Evolutionary conservation across 495 filamentous ascomycete species (phyloP).

Genomic region (Aspergillus cavernicola): DNA sequence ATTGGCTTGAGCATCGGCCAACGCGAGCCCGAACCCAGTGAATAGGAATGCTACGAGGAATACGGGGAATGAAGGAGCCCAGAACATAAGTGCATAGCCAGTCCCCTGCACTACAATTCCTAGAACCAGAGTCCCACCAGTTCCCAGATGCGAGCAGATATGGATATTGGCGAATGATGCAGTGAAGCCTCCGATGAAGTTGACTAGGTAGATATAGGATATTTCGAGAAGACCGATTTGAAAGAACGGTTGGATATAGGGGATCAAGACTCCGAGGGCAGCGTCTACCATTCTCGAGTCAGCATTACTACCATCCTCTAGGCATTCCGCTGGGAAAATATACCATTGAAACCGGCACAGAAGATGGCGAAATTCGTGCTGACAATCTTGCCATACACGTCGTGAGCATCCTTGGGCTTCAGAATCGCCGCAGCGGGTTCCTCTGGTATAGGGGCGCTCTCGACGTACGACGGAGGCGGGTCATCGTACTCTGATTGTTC

Average conservation of each 20-base stretch:
- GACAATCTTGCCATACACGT: conserved; percentile 36
- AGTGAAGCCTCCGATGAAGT: conserved; percentile 45
- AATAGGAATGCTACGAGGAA: conserved; percentile 48
- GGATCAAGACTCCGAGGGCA: conserved; percentile 48
- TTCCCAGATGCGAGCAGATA: conserved; percentile 37
- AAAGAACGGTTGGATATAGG: conserved; percentile 48
- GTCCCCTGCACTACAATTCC: conserved; percentile 46
- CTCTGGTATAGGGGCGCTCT: too few species aligned
- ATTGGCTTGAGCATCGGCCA: conserved; percentile 52
- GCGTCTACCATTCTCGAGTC: conserved; percentile 32
- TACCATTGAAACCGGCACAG: conserved; percentile 46
- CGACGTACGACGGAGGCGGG: not conserved
- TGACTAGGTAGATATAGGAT: conserved; percentile 43
- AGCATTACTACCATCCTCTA: not conserved
- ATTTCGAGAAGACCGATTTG: conserved; percentile 43
- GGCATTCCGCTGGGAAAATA: too few species aligned
- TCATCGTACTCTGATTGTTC: not conserved
- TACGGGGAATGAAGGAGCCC: conserved; percentile 45
- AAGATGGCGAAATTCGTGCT: conserved; percentile 51
- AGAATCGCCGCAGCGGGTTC: too few species aligned
- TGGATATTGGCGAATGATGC: conserved; percentile 47
- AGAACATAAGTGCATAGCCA: conserved; percentile 45
- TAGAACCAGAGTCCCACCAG: conserved; percentile 45
- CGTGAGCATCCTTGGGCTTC: conserved; percentile 12
- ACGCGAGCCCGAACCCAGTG: conserved; percentile 46